These are phyloP conservation scores for Penicillium dipodomyicola DNA, from an alignment of 495 filamentous ascomycete genomes.

Conservation along the genomic window DNA sequence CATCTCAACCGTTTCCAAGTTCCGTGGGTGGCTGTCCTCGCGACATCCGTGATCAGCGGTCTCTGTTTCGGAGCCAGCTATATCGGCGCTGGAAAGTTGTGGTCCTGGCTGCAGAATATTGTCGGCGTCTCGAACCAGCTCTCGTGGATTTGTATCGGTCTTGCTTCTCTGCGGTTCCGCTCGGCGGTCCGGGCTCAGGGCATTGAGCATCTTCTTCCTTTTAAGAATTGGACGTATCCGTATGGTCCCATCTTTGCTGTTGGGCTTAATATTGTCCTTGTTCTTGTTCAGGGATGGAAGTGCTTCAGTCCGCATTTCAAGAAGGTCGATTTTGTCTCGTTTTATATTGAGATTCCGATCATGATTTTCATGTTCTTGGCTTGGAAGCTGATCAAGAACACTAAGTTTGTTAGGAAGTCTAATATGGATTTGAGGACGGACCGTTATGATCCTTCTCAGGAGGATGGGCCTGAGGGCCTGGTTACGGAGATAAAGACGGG, in stretches of 20 bases:
- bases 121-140: conserved; percentile 64
- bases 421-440: conserved; percentile 55
- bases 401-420: conserved; percentile 34
- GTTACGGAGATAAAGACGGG: conserved; percentile 18
- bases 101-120: conserved; percentile 59
- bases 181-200: conserved; percentile 50
- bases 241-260: conserved; percentile 52
- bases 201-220: conserved; percentile 57
- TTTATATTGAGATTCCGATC: conserved; percentile 50
- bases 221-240: conserved; percentile 62
- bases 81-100: conserved; percentile 57
- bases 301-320: conserved; percentile 54
- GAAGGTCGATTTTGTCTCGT: conserved; percentile 51
- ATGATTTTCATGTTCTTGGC: conserved; percentile 52
- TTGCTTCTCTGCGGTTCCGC: conserved; percentile 60
- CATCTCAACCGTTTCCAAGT: conserved; percentile 54
- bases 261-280: conserved; percentile 52
- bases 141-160: conserved; percentile 58
- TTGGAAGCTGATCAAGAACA: conserved; percentile 51
- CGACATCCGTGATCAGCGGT: conserved; percentile 53
- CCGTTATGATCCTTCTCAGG: conserved; percentile 40
- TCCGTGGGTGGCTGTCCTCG: conserved; percentile 58
- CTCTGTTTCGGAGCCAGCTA: conserved; percentile 61
- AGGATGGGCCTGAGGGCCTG: conserved; percentile 2
- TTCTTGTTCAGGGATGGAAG: conserved; percentile 61